Conservation (phyloP, 208 protist genomes). For the Zelonia costaricensis region DNA sequence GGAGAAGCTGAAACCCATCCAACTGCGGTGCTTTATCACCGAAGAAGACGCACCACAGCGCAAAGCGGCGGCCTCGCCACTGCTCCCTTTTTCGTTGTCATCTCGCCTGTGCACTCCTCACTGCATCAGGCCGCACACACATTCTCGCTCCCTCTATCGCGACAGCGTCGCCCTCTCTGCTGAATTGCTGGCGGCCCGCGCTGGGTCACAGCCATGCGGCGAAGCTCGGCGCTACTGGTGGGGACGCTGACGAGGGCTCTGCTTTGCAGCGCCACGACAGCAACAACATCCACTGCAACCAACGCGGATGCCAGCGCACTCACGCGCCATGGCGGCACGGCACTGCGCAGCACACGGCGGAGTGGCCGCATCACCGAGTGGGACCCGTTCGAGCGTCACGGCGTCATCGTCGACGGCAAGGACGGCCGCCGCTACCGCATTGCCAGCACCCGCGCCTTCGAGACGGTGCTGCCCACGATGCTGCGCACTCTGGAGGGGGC, state of each 20-base stretch:
- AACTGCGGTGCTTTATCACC: no score
- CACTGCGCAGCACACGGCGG: constrained; percentile 5
- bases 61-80: no score
- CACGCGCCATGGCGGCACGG: neutral
- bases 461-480: constrained; percentile 81
- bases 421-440: constrained; percentile 60
- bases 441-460: constrained; percentile 79
- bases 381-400: constrained; percentile 80
- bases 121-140: no score
- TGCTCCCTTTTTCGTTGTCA: no score
- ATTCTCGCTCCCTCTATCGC: no score
- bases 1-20: no score
- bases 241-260: constrained; percentile 5
- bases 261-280: neutral
- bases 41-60: no score
- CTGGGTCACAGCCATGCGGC: constrained; percentile 1
- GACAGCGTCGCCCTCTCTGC: neutral
- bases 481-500: constrained; percentile 67
- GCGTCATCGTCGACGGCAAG: constrained; percentile 54
- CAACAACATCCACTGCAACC: neutral
- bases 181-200: neutral
- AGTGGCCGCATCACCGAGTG: constrained; percentile 60
- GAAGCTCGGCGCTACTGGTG: constrained; percentile 1
- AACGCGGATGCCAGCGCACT: no score
- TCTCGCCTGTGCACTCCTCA: no score